Conservation (phyloP, 2,329 filamentous ascomycete species). For the Fusarium sp. region DNA sequence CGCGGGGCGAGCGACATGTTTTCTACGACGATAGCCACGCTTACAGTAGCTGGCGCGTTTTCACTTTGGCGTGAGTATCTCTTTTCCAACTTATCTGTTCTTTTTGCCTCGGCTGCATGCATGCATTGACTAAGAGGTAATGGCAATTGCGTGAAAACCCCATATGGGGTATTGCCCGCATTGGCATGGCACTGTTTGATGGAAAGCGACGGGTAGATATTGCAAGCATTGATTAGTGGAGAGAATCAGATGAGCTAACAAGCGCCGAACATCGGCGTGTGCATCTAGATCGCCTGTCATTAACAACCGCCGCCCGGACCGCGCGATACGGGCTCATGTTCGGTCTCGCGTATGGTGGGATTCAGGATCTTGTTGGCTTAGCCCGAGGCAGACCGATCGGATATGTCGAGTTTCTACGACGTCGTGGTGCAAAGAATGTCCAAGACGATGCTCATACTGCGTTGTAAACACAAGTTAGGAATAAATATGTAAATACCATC, state of each 20-base stretch:
- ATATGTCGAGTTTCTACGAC: constrained; percentile 76
- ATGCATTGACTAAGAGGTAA: constrained; percentile 28
- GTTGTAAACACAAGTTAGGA: background rate
- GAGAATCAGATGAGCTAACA: constrained; percentile 37
- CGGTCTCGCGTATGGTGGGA: constrained; percentile 81
- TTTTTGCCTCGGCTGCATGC: constrained; percentile 14
- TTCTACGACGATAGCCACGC: constrained; percentile 83
- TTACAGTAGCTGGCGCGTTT: constrained; percentile 87
- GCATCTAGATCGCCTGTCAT: constrained; percentile 77
- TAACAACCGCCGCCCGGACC: constrained; percentile 80
- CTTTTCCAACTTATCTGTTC: background rate
- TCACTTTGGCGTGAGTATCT: constrained; percentile 80
- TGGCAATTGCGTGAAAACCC: constrained; percentile 22
- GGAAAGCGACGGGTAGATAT: constrained; percentile 46
- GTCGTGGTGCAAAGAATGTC: constrained; percentile 48
- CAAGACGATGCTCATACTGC: constrained; percentile 28
- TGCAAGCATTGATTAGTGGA: constrained; percentile 27
- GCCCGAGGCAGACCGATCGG: constrained; percentile 77
- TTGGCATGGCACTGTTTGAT: constrained; percentile 24
- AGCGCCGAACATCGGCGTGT: constrained; percentile 47
- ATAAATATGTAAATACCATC: too few relatives aligned
- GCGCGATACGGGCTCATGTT: constrained; percentile 83
- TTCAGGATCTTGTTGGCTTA: constrained; percentile 80
- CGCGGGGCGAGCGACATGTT: constrained; percentile 78
- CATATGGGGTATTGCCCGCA: constrained; percentile 31